These are phyloP conservation scores for Asterochloris erici DNA, from an alignment of 139 green algal genomes.

Conservation along the genomic window DNA sequence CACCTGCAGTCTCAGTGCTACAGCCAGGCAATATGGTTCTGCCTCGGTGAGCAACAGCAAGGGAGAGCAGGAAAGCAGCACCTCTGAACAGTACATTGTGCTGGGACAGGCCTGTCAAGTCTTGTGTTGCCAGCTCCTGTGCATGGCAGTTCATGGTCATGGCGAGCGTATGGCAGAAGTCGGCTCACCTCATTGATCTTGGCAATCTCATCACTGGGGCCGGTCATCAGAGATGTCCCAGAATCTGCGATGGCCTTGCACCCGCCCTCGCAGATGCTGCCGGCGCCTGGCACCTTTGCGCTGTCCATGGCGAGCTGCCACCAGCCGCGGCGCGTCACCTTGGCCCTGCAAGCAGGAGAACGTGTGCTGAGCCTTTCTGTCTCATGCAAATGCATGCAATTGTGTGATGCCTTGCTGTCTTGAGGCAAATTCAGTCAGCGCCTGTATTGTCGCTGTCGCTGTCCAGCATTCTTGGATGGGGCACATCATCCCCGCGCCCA, in stretches of 20 bases:
- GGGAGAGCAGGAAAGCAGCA: background rate
- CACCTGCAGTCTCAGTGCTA: background rate
- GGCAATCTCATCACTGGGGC: slow-evolving; percentile 65
- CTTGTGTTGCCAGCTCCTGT: too few relatives aligned
- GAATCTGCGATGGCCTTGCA: slow-evolving; percentile 94
- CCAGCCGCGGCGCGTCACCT: slow-evolving; percentile 84
- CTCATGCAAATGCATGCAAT: too few relatives aligned
- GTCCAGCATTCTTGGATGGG: too few relatives aligned
- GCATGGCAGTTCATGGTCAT: too few relatives aligned
- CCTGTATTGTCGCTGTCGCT: too few relatives aligned
- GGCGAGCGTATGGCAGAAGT: background rate
- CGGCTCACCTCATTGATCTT: slow-evolving; percentile 66
- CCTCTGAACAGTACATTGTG: background rate
- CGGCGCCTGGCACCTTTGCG: slow-evolving; percentile 44
- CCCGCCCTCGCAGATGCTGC: slow-evolving; percentile 47
- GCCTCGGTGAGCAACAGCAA: background rate
- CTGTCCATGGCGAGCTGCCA: slow-evolving; percentile 94
- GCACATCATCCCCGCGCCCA: too few relatives aligned
- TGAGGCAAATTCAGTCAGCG: background rate
- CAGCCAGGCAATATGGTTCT: background rate
- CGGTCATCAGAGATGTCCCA: slow-evolving; percentile 82
- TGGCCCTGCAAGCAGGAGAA: slow-evolving; percentile 42
- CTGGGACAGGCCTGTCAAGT: background rate
- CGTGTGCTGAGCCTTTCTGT: too few relatives aligned
- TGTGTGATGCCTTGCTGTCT: background rate